A percentile compares a stretch with the other conserved stretches of the same genome.
Evolutionary conservation across 1,139 yeast species (phyloP).

Genomic region (Candida sanyaensis): DNA sequence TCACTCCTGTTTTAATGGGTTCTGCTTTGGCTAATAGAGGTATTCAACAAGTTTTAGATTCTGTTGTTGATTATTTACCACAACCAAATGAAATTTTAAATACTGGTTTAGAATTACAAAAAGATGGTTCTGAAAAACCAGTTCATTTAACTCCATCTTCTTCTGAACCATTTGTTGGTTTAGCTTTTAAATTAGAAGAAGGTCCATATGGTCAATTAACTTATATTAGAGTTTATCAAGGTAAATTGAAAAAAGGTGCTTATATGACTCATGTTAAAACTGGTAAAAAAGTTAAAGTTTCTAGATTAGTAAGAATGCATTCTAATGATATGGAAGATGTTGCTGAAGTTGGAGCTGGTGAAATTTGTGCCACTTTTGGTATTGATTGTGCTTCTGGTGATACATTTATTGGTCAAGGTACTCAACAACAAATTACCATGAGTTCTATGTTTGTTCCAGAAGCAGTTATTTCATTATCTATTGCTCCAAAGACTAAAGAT

Average conservation of each 20-base stretch:
- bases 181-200: constrained; percentile 97
- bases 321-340: constrained; percentile 98
- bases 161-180: constrained; percentile 83
- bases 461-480: constrained; percentile 92
- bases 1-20: constrained; percentile 99
- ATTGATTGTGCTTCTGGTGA: constrained; percentile 99
- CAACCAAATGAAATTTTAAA: constrained; percentile 92
- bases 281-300: constrained; percentile 90
- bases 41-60: constrained; percentile 91
- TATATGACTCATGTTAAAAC: constrained; percentile 87
- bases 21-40: constrained; percentile 97
- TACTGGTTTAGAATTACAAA: constrained; percentile 74
- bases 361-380: constrained; percentile 98
- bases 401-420: constrained; percentile 78
- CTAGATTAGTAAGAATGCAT: constrained; percentile 98
- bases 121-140: constrained; percentile 54
- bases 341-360: constrained; percentile 95
- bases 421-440: constrained; percentile 80
- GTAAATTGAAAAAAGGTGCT: constrained; percentile 86
- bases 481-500: constrained; percentile 86
- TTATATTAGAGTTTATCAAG: constrained; percentile 95
- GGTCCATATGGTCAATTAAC: constrained; percentile 98
- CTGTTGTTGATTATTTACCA: constrained; percentile 94
- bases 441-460: constrained; percentile 98
- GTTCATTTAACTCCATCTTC: constrained; percentile 76